phyloP scores from a whole-genome alignment of 1,284 basidiomycete genomes.

The Leccinum pachyderme region DNA sequence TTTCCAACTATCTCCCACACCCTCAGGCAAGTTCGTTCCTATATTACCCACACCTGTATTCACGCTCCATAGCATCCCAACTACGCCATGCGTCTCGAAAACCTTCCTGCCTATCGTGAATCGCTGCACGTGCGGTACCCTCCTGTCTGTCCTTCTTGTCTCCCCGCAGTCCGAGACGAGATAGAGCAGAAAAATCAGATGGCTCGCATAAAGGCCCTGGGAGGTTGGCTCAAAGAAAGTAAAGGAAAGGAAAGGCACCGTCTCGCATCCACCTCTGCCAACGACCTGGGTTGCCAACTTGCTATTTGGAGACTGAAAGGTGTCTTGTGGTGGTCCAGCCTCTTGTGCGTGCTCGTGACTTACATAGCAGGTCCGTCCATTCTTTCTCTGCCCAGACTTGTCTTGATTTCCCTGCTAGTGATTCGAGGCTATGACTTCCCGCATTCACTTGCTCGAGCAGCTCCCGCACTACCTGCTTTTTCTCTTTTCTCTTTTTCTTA shows the following conservation, averaged over 20 bases:
- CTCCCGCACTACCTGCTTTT: constrained; percentile 44
- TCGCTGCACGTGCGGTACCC: constrained; percentile 82
- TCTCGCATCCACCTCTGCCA: constrained; percentile 39
- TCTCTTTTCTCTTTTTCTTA: constrained; percentile 59
- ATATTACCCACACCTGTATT: background rate
- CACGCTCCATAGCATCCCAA: constrained; percentile 57
- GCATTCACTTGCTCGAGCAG: constrained; percentile 8
- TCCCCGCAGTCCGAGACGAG: constrained; percentile 76
- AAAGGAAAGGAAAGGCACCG: constrained; percentile 56
- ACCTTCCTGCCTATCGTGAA: constrained; percentile 67
- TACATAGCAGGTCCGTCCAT: constrained; percentile 46
- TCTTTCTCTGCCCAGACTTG: background rate
- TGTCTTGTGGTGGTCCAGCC: constrained; percentile 52
- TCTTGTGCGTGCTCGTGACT: constrained; percentile 42
- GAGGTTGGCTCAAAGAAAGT: constrained; percentile 61
- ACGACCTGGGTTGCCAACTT: constrained; percentile 44
- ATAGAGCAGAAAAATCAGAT: constrained; percentile 75
- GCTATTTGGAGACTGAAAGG: constrained; percentile 64
- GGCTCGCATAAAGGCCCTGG: constrained; percentile 78
- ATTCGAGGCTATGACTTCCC: constrained; percentile 26
- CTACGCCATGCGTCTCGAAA: constrained; percentile 58
- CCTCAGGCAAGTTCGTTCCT: constrained; percentile 47
- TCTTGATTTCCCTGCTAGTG: constrained; percentile 22
- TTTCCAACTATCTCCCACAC: constrained; percentile 83
- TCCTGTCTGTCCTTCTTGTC: constrained; percentile 75